Base-by-base conservation (phyloP, 169 alveolate species). In the Plasmodium knowlesi region DNA sequence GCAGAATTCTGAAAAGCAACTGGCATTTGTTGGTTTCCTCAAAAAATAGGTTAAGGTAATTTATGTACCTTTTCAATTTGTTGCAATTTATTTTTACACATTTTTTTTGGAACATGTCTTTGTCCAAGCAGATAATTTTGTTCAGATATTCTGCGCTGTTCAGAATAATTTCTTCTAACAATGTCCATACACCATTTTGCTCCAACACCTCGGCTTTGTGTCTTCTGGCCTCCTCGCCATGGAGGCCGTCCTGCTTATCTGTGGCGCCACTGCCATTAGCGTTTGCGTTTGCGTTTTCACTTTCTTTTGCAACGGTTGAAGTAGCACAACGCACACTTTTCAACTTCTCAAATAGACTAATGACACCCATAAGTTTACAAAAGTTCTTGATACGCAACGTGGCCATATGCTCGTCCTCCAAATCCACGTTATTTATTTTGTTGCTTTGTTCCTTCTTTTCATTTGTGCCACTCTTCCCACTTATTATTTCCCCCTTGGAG, bases 21-120 rank as follows among this genome's bases (percentile, higher is more conserved):
- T 86, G 82, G 14, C 79, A 32, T 12, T 86, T 74, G 41, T 86
- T 74, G 3, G 93, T 74, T 28, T 76, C 93, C 30, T 76, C 80
- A 86, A 86, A 46, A 19, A 86, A 74, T 39, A 37, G 43, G 67
- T 86, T 86, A 0, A 86, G 43, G 16, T 86, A 70, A 50, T 86
- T 86, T 86, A 86, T 25, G 46, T 86, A 86, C n/a, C 28, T 53
- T 86, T 86, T 86, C 43, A 86, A 86, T 54, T 70, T 28, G 70
- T 86, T 86, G 67, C 93, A 86, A 34, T 86, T 84, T 5, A 86
- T 86, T 86, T 39, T 73, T 86, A 86, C 14, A 76, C 28, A 76
- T 34, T 86, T 86, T 76, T 76, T 86, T 22, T 74, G 85, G 67
- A 86, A 73, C 93, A 86, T 86, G 25, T 76, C 93, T 86, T 86